Base-by-base conservation (phyloP, 2,329 filamentous ascomycete species). In the Setomelanomma holmii region DNA sequence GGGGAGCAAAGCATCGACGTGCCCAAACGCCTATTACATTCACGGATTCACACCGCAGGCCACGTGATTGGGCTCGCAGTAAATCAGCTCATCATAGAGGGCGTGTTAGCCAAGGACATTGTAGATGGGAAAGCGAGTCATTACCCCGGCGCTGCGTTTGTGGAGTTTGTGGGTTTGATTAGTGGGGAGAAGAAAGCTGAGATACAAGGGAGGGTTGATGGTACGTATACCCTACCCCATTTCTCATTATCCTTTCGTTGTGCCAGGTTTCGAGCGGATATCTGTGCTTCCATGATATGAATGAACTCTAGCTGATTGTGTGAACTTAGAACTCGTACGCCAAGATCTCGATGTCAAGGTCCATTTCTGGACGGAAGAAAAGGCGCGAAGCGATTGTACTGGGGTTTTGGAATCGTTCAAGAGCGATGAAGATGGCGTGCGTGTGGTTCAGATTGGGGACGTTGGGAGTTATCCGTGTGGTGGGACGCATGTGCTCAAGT, bases 401-500 rank as follows among this genome's bases (percentile, higher is more conserved):
- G 73, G 0, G 79, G 86, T 53, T 36, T 42, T 49, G 45, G 68
- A 76, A 45, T 76, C 8, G 65, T 55, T 70, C 75, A 54, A 77
- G 7, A 73, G 54, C 19, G 64, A 60, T n/a, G 69, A 64, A 10
- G 63, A 64, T 11, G 63, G 64, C 3, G 63, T 87, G 24, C 78
- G 89, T 7, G 86, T 90, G 0, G 88, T 91, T 20, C 82, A 84
- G 52, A 89, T 91, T 53, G 82, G 85, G 0, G 88, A 87, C 0
- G 82, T 84, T 0, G 89, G 88, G 60, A 82, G 82, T 21, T 91
- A 91, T 76, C 88, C 89, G 1, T 91, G 89, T 70, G 89, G 89
- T 6, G 89, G 89, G 0, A 91, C 89, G 21, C 89, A 91, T 76
- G 88, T 91, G 3, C 77, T 82, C 23, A 81, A 75, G 16, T 88